These are phyloP conservation scores for Fusarium concolor DNA, from an alignment of 2,329 filamentous ascomycete species.

Conservation along the genomic window DNA sequence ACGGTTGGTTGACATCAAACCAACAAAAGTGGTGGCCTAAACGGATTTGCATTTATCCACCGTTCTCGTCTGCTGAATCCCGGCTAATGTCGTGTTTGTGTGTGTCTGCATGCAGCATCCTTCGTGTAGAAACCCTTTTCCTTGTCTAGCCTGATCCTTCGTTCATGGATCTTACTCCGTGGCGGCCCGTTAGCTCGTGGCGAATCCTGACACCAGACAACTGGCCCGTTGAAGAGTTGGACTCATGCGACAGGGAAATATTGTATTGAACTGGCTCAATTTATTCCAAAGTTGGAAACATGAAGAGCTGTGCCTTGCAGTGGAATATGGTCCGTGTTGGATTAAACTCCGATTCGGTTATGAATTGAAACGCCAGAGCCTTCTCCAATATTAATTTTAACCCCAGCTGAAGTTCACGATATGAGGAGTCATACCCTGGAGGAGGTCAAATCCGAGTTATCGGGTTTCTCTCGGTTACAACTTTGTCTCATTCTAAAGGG, in stretches of 20 bases:
- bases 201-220: conserved; percentile 9
- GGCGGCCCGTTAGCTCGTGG: neutral
- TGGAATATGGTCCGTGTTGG: neutral
- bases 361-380: neutral
- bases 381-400: conserved; percentile 2
- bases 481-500: too few relatives aligned
- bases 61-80: neutral
- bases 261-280: neutral
- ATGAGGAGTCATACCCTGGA: neutral
- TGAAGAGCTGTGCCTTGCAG: neutral
- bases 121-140: conserved; percentile 2
- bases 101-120: neutral
- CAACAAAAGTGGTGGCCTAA: neutral
- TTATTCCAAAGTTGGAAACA: neutral
- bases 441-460: neutral
- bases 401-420: neutral
- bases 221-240: neutral
- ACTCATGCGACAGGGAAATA: neutral
- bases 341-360: neutral
- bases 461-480: neutral
- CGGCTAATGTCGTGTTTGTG: neutral
- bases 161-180: neutral
- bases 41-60: conserved; percentile 15
- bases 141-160: conserved; percentile 1
- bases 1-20: neutral